phyloP scores from a whole-genome alignment of 2,329 filamentous ascomycete species.

The Byssothecium circinans region DNA sequence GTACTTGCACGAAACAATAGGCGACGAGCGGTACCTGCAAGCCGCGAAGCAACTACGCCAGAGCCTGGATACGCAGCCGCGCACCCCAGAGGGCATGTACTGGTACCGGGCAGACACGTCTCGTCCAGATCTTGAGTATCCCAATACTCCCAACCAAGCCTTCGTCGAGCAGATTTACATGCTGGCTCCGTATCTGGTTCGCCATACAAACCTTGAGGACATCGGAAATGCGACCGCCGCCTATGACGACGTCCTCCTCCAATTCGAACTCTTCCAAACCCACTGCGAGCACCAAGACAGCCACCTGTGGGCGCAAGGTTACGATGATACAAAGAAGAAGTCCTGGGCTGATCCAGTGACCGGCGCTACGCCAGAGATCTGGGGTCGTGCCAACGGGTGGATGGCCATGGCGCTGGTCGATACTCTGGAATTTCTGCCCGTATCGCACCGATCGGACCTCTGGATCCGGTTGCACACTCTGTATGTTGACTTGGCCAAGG shows the following conservation, averaged over 20 bases:
- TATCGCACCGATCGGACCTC: not conserved
- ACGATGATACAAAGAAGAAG: conserved; percentile 53
- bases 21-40: not conserved
- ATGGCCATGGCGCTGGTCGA: conserved; percentile 57
- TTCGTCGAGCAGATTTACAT: conserved; percentile 60
- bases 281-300: conserved; percentile 47
- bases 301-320: conserved; percentile 57
- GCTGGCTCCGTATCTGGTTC: conserved; percentile 48
- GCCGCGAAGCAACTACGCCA: conserved; percentile 14
- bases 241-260: conserved; percentile 16
- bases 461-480: not conserved
- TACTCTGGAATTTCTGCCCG: conserved; percentile 46
- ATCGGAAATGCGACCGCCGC: conserved; percentile 10
- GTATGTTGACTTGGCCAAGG: conserved; percentile 20
- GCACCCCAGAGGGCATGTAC: conserved; percentile 31
- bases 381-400: conserved; percentile 59
- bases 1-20: not conserved
- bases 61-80: conserved; percentile 31
- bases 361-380: conserved; percentile 56
- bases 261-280: conserved; percentile 47
- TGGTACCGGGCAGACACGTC: conserved; percentile 30
- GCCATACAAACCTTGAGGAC: conserved; percentile 19
- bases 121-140: conserved; percentile 42
- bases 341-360: conserved; percentile 56
- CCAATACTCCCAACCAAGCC: conserved; percentile 48